phyloP scores from a whole-genome alignment of 2,329 filamentous ascomycete genomes.

The Alternaria incomplexa region DNA sequence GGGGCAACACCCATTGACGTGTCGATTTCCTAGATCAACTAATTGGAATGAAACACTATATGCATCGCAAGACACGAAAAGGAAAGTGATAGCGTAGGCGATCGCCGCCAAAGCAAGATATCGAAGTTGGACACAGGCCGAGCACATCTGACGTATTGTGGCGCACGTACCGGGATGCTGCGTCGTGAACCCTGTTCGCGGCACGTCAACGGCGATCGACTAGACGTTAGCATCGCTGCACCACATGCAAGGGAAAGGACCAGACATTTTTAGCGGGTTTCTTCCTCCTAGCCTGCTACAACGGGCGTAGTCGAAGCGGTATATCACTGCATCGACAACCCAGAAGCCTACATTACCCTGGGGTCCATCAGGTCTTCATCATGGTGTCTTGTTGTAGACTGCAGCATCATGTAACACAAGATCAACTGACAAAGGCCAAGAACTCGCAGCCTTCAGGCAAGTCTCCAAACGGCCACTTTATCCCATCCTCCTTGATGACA shows the following conservation, averaged over 20 bases:
- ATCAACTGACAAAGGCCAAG: not conserved
- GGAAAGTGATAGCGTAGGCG: not conserved
- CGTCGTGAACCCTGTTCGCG: slow-evolving; percentile 20
- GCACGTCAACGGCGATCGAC: slow-evolving; percentile 27
- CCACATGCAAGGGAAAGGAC: not conserved
- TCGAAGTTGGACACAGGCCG: slow-evolving; percentile 35
- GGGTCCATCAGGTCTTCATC: not conserved
- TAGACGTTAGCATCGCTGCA: slow-evolving; percentile 7
- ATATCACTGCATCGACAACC: accelerated
- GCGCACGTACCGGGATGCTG: slow-evolving; percentile 26
- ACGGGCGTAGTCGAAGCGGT: not conserved
- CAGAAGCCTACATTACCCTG: not conserved
- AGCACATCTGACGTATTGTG: slow-evolving; percentile 45
- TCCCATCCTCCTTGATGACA: not conserved
- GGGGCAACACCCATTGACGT: not conserved
- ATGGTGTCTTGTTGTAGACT: not conserved
- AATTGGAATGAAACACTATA: not conserved
- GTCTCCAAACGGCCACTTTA: not conserved
- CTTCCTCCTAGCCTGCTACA: not conserved
- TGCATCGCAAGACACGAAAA: not conserved
- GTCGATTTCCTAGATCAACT: not conserved
- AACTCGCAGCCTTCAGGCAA: slow-evolving; percentile 1
- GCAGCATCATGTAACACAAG: not conserved
- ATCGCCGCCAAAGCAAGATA: slow-evolving; percentile 32
- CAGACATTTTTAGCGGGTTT: not conserved